These are phyloP conservation scores for Solanum lycopersicoides DNA, from an alignment of 257 asterid genomes.

Conservation along the genomic window DNA sequence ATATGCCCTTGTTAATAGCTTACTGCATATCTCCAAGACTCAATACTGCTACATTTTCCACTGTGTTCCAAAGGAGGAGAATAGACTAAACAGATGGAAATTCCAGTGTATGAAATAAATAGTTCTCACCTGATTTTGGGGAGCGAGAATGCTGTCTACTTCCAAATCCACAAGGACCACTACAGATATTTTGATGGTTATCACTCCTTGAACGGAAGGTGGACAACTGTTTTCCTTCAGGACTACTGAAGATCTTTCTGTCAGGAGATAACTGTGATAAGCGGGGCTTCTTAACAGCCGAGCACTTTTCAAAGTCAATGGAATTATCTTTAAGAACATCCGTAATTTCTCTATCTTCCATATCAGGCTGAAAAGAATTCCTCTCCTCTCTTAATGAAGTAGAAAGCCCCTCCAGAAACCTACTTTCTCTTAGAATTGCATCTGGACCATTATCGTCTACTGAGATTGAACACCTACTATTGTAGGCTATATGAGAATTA, in stretches of 20 bases:
- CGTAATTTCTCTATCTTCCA: conserved; percentile 9
- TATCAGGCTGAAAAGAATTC: conserved; percentile 26
- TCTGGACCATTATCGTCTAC: conserved; percentile 21
- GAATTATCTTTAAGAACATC: conserved; percentile 10
- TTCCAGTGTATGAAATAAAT: conserved; percentile 22
- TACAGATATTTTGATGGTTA: conserved; percentile 15
- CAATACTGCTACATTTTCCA: conserved; percentile 32
- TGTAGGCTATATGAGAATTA: conserved; percentile 16
- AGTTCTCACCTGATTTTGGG: conserved; percentile 28
- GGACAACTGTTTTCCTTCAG: conserved; percentile 17
- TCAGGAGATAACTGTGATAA: conserved; percentile 4
- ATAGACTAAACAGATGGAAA: conserved; percentile 33
- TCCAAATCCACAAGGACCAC: conserved; percentile 25
- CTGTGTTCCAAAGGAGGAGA: conserved; percentile 29
- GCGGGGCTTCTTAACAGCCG: conserved; percentile 8
- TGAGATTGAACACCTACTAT: conserved; percentile 25
- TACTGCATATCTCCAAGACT: conserved; percentile 17
- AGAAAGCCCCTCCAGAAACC: conserved; percentile 29
- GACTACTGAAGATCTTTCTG: conserved; percentile 4
- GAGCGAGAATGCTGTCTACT: conserved; percentile 29
- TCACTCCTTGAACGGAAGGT: conserved; percentile 24
- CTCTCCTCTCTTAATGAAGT: conserved; percentile 25
- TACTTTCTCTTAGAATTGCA: conserved; percentile 31
- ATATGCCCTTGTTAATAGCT: conserved; percentile 21
- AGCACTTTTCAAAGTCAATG: conserved; percentile 10